Conservation (phyloP, 2,329 filamentous ascomycete genomes). For the Diaporthe longicolla region DNA sequence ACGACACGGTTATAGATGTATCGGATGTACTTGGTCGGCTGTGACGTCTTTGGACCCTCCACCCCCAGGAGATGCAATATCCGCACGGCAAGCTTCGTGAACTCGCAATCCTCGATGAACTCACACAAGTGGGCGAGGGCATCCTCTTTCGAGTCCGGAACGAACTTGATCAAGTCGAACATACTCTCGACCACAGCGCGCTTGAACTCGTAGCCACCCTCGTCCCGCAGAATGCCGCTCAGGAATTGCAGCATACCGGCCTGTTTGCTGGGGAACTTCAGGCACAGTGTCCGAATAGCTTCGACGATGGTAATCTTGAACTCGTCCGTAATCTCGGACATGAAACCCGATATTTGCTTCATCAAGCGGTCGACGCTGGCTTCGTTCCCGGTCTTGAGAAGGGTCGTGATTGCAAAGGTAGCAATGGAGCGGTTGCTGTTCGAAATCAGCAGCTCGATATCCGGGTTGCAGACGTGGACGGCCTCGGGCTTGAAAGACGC, state of each 20-base stretch:
- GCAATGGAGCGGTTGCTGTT: slow-evolving; percentile 98
- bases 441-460: slow-evolving; percentile 96
- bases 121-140: slow-evolving; percentile 96
- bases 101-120: slow-evolving; percentile 99
- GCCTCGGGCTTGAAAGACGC: slow-evolving; percentile 96
- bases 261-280: slow-evolving; percentile 99
- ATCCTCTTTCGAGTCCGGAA: slow-evolving; percentile 85
- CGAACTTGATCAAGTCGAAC: slow-evolving; percentile 99
- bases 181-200: slow-evolving; percentile 97
- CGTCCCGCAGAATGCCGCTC: slow-evolving; percentile 94
- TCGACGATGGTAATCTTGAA: slow-evolving; percentile 99
- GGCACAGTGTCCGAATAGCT: slow-evolving; percentile 93
- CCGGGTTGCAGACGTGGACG: slow-evolving; percentile 94
- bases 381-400: slow-evolving; percentile 98
- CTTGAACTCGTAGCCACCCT: slow-evolving; percentile 99
- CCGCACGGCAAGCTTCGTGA: slow-evolving; percentile 95
- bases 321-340: slow-evolving; percentile 99
- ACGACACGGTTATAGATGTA: slow-evolving; percentile 99
- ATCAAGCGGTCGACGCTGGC: slow-evolving; percentile 96
- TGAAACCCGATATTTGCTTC: slow-evolving; percentile 98
- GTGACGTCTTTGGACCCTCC: slow-evolving; percentile 93
- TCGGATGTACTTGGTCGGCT: slow-evolving; percentile 98
- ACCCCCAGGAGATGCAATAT: slow-evolving; percentile 94
- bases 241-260: slow-evolving; percentile 98
- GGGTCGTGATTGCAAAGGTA: slow-evolving; percentile 97